phyloP scores from a whole-genome alignment of 2,329 filamentous ascomycete genomes.

The Diaporthe ilicicola region DNA sequence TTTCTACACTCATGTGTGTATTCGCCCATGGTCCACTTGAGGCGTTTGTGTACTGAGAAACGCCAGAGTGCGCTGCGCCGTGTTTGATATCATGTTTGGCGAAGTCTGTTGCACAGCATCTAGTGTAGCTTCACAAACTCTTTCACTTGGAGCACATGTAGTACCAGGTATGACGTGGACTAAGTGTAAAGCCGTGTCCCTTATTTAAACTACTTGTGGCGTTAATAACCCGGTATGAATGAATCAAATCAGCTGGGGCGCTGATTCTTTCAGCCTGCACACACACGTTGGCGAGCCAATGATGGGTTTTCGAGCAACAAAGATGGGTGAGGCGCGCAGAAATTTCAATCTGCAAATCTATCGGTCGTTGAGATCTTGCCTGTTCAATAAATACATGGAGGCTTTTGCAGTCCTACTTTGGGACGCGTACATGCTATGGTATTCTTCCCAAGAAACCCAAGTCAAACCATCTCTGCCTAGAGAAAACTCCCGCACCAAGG shows the following conservation, averaged over 20 bases:
- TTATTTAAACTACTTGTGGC: too few species aligned
- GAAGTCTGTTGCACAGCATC: too few species aligned
- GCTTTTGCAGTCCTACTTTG: slow-evolving; percentile 19
- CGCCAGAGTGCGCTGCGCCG: too few species aligned
- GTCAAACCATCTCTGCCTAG: background rate
- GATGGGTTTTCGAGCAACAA: background rate
- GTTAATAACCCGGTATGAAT: too few species aligned
- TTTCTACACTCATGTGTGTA: too few species aligned
- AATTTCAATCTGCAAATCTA: background rate
- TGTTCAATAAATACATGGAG: slow-evolving; percentile 12
- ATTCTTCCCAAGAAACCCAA: background rate
- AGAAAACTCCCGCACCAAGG: slow-evolving; percentile 20
- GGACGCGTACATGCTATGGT: slow-evolving; percentile 26
- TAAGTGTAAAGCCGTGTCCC: too few species aligned
- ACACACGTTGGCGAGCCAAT: background rate
- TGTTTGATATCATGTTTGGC: too few species aligned
- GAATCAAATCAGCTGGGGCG: background rate
- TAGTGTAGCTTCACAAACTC: too few species aligned
- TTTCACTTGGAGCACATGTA: too few species aligned
- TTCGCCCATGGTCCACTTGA: too few species aligned
- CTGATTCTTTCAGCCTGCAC: background rate
- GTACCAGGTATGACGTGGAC: too few species aligned
- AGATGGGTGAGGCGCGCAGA: background rate
- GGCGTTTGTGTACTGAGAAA: too few species aligned
- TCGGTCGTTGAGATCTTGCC: slow-evolving; percentile 5